Conservation (phyloP, 1,139 yeast species). For the Magnusiomyces ingens region DNA sequence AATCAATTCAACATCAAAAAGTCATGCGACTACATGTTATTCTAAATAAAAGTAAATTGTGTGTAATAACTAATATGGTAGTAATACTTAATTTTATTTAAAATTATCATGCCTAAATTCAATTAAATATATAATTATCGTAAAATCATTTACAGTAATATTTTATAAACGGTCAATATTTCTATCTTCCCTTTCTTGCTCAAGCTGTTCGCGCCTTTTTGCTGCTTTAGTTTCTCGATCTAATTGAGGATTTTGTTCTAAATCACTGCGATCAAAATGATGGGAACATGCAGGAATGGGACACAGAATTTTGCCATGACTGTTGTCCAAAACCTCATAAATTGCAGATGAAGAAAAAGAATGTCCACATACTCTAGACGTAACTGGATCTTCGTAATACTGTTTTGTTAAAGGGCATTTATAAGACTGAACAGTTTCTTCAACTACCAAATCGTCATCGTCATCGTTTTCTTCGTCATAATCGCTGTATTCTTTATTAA, state of each 20-base stretch:
- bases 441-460: constrained; percentile 27
- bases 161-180: constrained; percentile 28
- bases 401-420: constrained; percentile 27
- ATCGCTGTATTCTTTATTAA: constrained; percentile 22
- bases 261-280: constrained; percentile 9
- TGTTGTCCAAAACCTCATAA: constrained; percentile 16
- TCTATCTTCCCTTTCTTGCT: constrained; percentile 12
- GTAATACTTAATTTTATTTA: too few relatives aligned
- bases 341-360: constrained; percentile 25
- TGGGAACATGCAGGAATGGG: constrained; percentile 26
- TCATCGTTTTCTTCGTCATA: constrained; percentile 23
- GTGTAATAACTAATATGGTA: too few relatives aligned
- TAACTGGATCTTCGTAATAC: constrained; percentile 25
- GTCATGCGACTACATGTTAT: too few relatives aligned
- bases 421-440: constrained; percentile 23
- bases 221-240: constrained; percentile 21
- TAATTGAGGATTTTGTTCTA: constrained; percentile 20
- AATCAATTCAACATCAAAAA: too few relatives aligned
- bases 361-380: constrained; percentile 24
- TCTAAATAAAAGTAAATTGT: too few relatives aligned
- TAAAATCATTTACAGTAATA: not conserved
- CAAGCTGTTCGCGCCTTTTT: constrained; percentile 19
- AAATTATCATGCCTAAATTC: too few relatives aligned
- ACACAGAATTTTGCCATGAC: constrained; percentile 16
- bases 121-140: too few relatives aligned